Evolutionary conservation across 139 green algal species (phyloP).

Genomic region (Mychonastes homosphaera): DNA sequence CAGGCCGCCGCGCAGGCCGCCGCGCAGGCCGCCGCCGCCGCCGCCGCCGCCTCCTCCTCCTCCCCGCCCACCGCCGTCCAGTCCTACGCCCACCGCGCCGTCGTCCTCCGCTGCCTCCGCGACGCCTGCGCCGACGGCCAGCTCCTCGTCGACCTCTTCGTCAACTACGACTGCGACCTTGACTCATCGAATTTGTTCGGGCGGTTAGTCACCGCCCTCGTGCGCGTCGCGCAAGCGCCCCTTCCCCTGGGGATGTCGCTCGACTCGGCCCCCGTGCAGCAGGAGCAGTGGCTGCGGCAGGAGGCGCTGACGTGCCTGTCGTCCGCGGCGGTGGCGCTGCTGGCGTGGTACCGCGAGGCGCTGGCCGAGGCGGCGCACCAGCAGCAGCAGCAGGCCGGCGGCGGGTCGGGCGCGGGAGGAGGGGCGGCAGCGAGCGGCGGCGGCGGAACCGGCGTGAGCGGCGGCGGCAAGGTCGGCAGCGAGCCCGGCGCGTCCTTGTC

Average conservation of each 20-base stretch:
- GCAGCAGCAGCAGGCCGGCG: too few species aligned
- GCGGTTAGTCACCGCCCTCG: constrained; percentile 68
- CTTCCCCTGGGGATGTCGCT: too few species aligned
- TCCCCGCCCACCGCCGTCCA: neutral
- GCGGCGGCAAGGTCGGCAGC: too few species aligned
- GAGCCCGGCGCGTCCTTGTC: too few species aligned
- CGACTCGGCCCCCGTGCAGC: too few species aligned
- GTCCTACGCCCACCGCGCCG: constrained; percentile 32
- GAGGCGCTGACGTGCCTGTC: constrained; percentile 77
- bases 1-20: too few species aligned
- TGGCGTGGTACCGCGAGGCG: constrained; percentile 52
- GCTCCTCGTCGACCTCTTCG: constrained; percentile 90
- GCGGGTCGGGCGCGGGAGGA: too few species aligned
- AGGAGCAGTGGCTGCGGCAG: constrained; percentile 31
- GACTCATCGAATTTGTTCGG: constrained; percentile 83
- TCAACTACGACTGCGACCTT: constrained; percentile 96
- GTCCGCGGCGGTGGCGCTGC: constrained; percentile 48
- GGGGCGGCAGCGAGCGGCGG: neutral
- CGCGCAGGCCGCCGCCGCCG: too few species aligned
- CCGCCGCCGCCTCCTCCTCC: neutral
- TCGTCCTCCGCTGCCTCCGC: constrained; percentile 42
- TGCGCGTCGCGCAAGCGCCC: constrained; percentile 53
- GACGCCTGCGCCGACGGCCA: constrained; percentile 69
- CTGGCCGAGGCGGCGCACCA: neutral
- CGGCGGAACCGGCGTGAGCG: too few species aligned